Evolutionary conservation across 2,329 filamentous ascomycete genomes (phyloP), one percentile per base, ranked within the genome.

Genomic region (Aaosphaeria arxii): DNA sequence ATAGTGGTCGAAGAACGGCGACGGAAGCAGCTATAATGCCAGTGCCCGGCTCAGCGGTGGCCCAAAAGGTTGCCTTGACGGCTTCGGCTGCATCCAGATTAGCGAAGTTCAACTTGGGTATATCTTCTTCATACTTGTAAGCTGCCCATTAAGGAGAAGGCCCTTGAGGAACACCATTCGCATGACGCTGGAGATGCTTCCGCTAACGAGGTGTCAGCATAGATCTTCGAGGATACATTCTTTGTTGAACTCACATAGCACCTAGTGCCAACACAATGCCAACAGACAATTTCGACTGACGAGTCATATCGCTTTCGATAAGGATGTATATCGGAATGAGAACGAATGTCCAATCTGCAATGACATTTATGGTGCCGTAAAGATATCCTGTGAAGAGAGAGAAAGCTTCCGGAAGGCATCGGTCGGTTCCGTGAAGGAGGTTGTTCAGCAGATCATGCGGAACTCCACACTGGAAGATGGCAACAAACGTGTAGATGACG

Each of bases 21-120:
- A 75, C 63, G 6, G 74, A 77, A 3, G 74, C 76, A 9, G 77
- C 75, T 6, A 74, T 69, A 51, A 80, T 77, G 13, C 77, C 77
- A 13, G 74, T 75, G 7, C 74, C 77, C 32, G 75, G 74, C 51
- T 78, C 77, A 28, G 77, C 67, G 31, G 77, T 69, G 4, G 74
- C 75, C 74, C 74, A 78, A 39, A 73, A 68, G 11, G 65, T 71
- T 28, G 67, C 66, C 54, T 68, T 67, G 35, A 68, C 68, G 45
- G 69, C 62, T 46, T 66, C 54, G 36, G 51, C 63, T 67, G 32
- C n/a, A 32, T 9, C 5, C 3, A 29, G 64, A 46, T 50, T 29
- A 59, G 46, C 35, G 43, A 11, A 31, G 6, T 7, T 4, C 32
- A 11, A 13, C 6, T n/a, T 11, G 4, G n/a, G n/a, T 24, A 9